Evolutionary conservation across 1,139 yeast species (phyloP).

Genomic region (Pichia sp.): DNA sequence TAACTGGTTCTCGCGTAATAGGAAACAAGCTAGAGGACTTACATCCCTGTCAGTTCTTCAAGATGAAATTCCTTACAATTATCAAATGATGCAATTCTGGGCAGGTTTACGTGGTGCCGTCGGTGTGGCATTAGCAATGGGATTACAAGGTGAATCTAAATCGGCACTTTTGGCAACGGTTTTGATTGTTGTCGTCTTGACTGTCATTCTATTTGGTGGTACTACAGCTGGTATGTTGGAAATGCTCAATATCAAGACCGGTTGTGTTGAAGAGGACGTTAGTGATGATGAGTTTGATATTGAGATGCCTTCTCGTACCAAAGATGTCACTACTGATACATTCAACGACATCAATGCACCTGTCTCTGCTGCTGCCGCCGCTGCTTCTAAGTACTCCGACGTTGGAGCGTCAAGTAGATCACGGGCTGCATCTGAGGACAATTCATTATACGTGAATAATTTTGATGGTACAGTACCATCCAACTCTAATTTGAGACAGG

Average conservation of each 20-base stretch:
- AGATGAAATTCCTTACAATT: conserved; percentile 90
- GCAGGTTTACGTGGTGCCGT: conserved; percentile 99
- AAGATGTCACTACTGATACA: conserved; percentile 29
- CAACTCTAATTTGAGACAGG: too few species aligned
- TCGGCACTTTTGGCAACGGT: conserved; percentile 89
- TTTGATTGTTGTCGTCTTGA: conserved; percentile 89
- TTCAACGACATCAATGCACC: neutral
- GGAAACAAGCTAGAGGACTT: conserved; percentile 33
- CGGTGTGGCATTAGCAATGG: conserved; percentile 98
- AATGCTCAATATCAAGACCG: conserved; percentile 85
- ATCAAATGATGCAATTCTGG: conserved; percentile 99
- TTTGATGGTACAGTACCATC: too few species aligned
- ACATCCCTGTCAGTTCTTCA: conserved; percentile 42
- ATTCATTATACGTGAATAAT: too few species aligned
- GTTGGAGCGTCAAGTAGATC: conserved; percentile 15
- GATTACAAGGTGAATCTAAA: conserved; percentile 90
- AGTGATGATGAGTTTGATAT: conserved; percentile 95
- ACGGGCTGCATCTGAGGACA: conserved; percentile 27
- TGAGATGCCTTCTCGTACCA: conserved; percentile 51
- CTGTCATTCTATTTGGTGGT: conserved; percentile 96
- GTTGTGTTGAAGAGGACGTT: conserved; percentile 74
- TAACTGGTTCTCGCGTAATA: conserved; percentile 68
- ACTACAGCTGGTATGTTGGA: conserved; percentile 98
- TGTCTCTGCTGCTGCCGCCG: conserved; percentile 1
- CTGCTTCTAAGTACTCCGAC: conserved; percentile 19